Evolutionary conservation across 495 filamentous ascomycete genomes (phyloP), one percentile per base, ranked within the genome.

Genomic region (Xylaria sp.): DNA sequence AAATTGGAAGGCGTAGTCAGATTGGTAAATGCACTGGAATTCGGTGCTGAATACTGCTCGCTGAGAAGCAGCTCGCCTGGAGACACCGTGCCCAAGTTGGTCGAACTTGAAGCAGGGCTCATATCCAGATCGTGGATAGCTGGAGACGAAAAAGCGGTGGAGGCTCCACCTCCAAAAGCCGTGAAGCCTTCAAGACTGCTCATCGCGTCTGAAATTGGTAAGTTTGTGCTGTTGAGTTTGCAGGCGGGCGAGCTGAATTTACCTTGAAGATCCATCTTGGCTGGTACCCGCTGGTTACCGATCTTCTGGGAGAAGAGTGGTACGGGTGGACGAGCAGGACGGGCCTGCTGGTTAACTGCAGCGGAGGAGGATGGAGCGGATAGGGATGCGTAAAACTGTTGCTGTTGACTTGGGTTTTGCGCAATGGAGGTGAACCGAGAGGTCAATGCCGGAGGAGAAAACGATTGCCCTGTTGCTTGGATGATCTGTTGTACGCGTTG

Each of bases 11-110:
- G 95, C 65, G 95, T 97, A 67, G 94, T 96, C 74, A 97, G 75
- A 70, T 94, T 90, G 8, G 94, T 97, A 77, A 94, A 92, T 17
- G 93, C 89, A 50, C 91, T 85, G 0, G 95, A 97, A 66, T 93
- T 93, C 48, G 94, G 93, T 37, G 93, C 90, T 67, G 94, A 96
- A 75, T 84, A 84, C 21, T 86, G 83, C 71, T 93, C 91, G 63
- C 79, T 75, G 71, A 92, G 80, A 77, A 94, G 86, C 53, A 97
- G 82, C 74, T 97, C 94, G 79, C 91, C 90, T 17, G 95, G 95
- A 67, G 95, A 98, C 59, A 98, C 87, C 24, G 95, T 97, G 73
- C 84, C 88, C 76, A 88, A 76, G 78, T 87, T 86, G 74, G 80
- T 71, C 29, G 82, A 72, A 78, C 82, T 80, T 44, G 83, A 77